Conservation (phyloP, 1,139 yeast genomes). For the Geotrichum australiense region DNA sequence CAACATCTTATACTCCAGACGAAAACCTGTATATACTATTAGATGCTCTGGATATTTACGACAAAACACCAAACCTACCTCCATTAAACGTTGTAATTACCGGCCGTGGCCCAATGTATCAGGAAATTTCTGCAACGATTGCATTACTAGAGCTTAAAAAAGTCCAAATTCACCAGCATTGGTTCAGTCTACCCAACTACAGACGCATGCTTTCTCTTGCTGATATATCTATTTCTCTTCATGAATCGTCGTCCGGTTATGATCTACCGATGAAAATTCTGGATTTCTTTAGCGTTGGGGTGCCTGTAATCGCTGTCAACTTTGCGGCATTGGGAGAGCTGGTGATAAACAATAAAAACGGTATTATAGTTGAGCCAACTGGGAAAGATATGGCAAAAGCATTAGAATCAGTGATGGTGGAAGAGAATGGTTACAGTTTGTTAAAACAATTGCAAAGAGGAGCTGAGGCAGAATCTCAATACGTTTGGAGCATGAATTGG, state of each 20-base stretch:
- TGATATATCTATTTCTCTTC: conserved; percentile 84
- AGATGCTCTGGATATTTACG: conserved; percentile 60
- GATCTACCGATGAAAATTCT: conserved; percentile 97
- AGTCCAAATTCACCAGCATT: conserved; percentile 54
- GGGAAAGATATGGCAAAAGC: conserved; percentile 47
- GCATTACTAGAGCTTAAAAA: conserved; percentile 27
- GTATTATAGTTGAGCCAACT: conserved; percentile 38
- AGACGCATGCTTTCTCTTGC: conserved; percentile 70
- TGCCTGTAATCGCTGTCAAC: conserved; percentile 76
- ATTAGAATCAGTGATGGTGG: conserved; percentile 41
- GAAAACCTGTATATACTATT: conserved; percentile 73
- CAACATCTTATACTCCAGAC: conserved; percentile 94
- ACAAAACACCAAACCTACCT: conserved; percentile 38
- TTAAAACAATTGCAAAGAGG: conserved; percentile 48
- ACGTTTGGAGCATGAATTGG: conserved; percentile 82
- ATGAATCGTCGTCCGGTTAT: conserved; percentile 84
- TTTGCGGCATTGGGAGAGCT: conserved; percentile 52
- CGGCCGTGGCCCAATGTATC: conserved; percentile 86
- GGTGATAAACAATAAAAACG: conserved; percentile 40
- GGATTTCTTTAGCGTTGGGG: conserved; percentile 93
- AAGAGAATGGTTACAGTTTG: conserved; percentile 30
- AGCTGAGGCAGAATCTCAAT: conserved; percentile 59
- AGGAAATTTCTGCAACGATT: conserved; percentile 41
- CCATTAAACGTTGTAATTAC: conserved; percentile 67
- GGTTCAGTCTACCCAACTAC: conserved; percentile 78